Conservation (phyloP, 2,329 filamentous ascomycete genomes). For the Aphanoascus verrucosus region DNA sequence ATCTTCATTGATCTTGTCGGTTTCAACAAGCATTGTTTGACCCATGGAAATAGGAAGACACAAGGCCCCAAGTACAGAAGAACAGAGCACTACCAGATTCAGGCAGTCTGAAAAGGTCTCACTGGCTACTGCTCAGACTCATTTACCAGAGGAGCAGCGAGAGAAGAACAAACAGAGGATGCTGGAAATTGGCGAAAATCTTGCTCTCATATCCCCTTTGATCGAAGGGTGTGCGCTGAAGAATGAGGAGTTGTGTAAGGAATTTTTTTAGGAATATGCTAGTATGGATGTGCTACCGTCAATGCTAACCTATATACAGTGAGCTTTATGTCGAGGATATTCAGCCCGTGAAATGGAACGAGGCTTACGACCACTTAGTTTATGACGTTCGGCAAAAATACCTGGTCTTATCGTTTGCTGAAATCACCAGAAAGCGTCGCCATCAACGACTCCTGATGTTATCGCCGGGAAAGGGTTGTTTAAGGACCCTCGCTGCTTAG, state of each 20-base stretch:
- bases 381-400: constrained; percentile 42
- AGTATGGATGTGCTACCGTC: constrained; percentile 16
- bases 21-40: constrained; percentile 35
- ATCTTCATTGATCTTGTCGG: constrained; percentile 36
- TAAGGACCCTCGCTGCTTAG: too few relatives aligned
- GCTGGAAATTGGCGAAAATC: constrained; percentile 29
- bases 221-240: constrained; percentile 39
- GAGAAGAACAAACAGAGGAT: constrained; percentile 34
- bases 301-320: neutral
- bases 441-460: too few relatives aligned
- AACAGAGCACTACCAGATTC: too few relatives aligned
- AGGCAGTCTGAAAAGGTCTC: too few relatives aligned
- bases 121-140: neutral
- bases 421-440: constrained; percentile 24
- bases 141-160: constrained; percentile 21
- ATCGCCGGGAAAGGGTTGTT: too few relatives aligned
- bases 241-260: neutral
- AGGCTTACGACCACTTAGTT: constrained; percentile 39
- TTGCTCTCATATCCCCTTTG: constrained; percentile 34
- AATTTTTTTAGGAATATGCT: too few relatives aligned
- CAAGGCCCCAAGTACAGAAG: too few relatives aligned
- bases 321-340: constrained; percentile 28
- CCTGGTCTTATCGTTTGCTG: constrained; percentile 40
- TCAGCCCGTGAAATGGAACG: constrained; percentile 37
- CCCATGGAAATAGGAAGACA: neutral